These are phyloP conservation scores for Cajanus cajan DNA, from an alignment of 306 rosid genomes.

Conservation along the genomic window DNA sequence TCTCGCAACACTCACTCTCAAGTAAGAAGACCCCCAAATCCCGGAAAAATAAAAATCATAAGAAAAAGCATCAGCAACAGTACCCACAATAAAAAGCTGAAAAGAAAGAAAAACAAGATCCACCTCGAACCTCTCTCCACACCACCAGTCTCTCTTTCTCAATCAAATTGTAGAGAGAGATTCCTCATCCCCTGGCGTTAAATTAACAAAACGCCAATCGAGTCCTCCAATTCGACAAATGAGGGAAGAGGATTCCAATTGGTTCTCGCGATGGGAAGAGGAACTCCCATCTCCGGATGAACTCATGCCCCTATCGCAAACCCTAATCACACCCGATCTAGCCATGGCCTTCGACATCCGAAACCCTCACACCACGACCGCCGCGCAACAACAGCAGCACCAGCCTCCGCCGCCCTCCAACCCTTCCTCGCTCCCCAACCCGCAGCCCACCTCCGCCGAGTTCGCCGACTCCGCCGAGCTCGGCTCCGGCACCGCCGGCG, in stretches of 20 bases:
- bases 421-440: slow-evolving; percentile 41
- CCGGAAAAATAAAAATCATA: slow-evolving; percentile 43
- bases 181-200: background rate
- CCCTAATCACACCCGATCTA: slow-evolving; percentile 96
- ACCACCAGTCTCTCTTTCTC: background rate
- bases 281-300: slow-evolving; percentile 79
- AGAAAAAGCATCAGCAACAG: slow-evolving; percentile 37
- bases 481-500: slow-evolving; percentile 80
- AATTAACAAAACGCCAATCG: too few species aligned
- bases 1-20: slow-evolving; percentile 40
- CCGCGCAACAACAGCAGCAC: slow-evolving; percentile 8
- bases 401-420: slow-evolving; percentile 42
- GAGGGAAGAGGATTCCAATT: slow-evolving; percentile 91
- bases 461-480: slow-evolving; percentile 82
- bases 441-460: slow-evolving; percentile 70
- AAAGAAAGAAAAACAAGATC: slow-evolving; percentile 74
- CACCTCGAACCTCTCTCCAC: slow-evolving; percentile 91
- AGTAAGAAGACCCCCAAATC: slow-evolving; percentile 49
- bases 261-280: slow-evolving; percentile 91
- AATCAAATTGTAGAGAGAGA: slow-evolving; percentile 15
- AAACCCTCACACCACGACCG: slow-evolving; percentile 39
- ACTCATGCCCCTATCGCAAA: slow-evolving; percentile 86
- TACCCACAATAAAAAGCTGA: slow-evolving; percentile 46
- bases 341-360: slow-evolving; percentile 87
- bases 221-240: too few species aligned